Evolutionary conservation across 1,139 yeast genomes (phyloP).

Genomic region (Lodderomyces beijingensis): DNA sequence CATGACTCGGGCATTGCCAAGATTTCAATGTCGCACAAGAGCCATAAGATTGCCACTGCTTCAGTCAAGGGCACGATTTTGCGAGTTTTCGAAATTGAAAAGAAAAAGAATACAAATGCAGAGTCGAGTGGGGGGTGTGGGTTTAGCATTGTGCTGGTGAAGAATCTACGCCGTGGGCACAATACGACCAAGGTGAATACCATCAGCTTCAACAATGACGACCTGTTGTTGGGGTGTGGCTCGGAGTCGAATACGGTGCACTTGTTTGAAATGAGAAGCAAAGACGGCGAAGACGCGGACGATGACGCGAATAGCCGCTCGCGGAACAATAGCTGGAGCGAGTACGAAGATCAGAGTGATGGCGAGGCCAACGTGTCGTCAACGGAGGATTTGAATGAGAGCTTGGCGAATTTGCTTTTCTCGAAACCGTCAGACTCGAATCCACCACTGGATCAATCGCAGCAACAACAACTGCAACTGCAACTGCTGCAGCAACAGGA

Average conservation of each 20-base stretch:
- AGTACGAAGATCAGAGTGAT: conserved; percentile 11
- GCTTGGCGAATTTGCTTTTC: conserved; percentile 37
- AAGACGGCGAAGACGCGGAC: conserved; percentile 11
- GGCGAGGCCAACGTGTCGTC: conserved; percentile 11
- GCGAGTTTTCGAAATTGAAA: conserved; percentile 35
- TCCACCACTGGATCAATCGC: conserved; percentile 5
- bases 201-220: conserved; percentile 49
- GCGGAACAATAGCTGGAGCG: conserved; percentile 5
- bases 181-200: conserved; percentile 54
- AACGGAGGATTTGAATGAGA: conserved; percentile 39
- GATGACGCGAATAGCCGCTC: conserved; percentile 8
- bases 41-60: conserved; percentile 59
- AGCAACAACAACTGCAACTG: too few relatives aligned
- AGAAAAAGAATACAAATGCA: not conserved
- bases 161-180: conserved; percentile 68
- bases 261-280: conserved; percentile 41
- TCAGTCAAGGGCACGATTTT: conserved; percentile 71
- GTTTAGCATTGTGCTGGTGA: conserved; percentile 26
- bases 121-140: too few relatives aligned
- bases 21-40: conserved; percentile 47
- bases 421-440: conserved; percentile 17
- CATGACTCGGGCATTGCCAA: conserved; percentile 51
- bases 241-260: conserved; percentile 70
- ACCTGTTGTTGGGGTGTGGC: conserved; percentile 56
- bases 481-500: conserved; percentile 5